Base-by-base conservation (phyloP, 805 yeast species). In the Torulaspora microellipsoides region DNA sequence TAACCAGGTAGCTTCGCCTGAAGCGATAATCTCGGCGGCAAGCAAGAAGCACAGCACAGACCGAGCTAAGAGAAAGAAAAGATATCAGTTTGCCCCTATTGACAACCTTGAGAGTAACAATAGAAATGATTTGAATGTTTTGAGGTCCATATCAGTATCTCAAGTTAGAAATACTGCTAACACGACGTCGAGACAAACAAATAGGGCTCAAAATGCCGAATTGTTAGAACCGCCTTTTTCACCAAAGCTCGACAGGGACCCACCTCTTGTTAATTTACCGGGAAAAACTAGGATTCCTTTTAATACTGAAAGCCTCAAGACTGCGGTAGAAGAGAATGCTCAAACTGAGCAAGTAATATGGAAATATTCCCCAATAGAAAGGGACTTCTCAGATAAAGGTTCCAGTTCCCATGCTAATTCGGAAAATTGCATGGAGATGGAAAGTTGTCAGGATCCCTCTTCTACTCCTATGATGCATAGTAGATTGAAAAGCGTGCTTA, bases 341-440 rank as follows among this genome's bases (percentile, higher is more conserved):
- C 51, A 42, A 14, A 47, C 59, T 11, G 66, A 62, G 34, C 62
- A 60, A 41, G 65, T 64, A 2, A 54, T 62, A 8, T 64, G 68
- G 68, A 51, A 51, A 13, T 60, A 59, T 35, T 56, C 58, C 7
- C 68, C 68, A 2, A 31, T 27, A 2, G 40, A 46, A 17, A 49
- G 45, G 20, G 51, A 45, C 27, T 33, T 34, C 4, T 43, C 48
- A 2, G 59, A 50, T 34, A 48, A 47, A 36, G 31, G 43, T 3
- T 29, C 40, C 11, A 52, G 57, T 34, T 50, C 59, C 5, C 48
- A 49, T 27, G 53, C 51, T 5, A 33, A 35, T n/a, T 44, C 52
- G 2, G 57, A 55, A 25, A 54, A 49, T 20, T 23, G 35, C n/a
- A 15, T 36, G 10, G 46, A 42, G 8, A 33, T 36, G 15, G 44